Conservation (phyloP, 257 asterid genomes). For the Solanum bulbocastanum region DNA sequence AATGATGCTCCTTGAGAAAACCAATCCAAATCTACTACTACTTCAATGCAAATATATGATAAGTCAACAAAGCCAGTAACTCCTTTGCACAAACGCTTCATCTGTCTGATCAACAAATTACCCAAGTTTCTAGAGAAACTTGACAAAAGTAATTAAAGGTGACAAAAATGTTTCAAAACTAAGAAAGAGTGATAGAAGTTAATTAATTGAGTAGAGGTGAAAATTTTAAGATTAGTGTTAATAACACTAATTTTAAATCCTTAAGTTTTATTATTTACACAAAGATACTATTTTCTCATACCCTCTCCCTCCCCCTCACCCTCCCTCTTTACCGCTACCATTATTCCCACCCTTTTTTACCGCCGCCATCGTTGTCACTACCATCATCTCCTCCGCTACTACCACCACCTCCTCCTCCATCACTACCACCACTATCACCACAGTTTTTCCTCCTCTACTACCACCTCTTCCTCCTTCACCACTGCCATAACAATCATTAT, state of each 20-base stretch:
- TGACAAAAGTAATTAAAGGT: too few relatives aligned
- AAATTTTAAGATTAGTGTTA: too few relatives aligned
- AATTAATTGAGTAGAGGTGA: too few relatives aligned
- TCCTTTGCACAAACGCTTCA: too few relatives aligned
- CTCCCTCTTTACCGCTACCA: neutral
- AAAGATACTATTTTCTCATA: neutral
- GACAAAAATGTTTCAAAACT: too few relatives aligned
- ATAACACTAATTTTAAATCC: neutral
- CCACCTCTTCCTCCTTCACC: neutral
- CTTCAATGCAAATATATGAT: too few relatives aligned
- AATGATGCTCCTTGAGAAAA: too few relatives aligned
- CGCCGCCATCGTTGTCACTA: neutral
- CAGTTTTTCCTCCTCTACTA: neutral
- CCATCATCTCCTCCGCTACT: neutral
- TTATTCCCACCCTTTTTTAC: neutral
- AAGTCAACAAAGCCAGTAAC: too few relatives aligned
- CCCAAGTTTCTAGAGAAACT: too few relatives aligned
- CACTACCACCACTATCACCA: neutral
- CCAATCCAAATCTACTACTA: too few relatives aligned
- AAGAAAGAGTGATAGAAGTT: too few relatives aligned
- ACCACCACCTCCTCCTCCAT: neutral
- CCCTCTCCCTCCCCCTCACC: neutral
- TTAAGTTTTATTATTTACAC: neutral
- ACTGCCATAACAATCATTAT: neutral
- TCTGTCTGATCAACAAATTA: too few relatives aligned